phyloP scores from a whole-genome alignment of 1,139 yeast species.

The Zhuliangozyma blackwelliae region DNA sequence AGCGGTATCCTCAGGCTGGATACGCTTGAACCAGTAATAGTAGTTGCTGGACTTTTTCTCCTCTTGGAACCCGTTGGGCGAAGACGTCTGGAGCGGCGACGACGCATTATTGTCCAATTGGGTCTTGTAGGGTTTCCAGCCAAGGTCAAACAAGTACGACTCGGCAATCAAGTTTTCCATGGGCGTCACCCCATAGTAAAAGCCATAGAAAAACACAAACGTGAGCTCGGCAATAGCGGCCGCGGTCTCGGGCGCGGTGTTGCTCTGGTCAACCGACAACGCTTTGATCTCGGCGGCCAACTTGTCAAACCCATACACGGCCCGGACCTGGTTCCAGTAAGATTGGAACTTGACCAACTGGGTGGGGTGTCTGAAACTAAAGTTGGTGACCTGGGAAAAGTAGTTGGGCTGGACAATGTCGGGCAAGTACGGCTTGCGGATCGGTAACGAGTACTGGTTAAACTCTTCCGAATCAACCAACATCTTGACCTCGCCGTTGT shows the following conservation, averaged over 20 bases:
- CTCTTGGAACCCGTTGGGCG: slow-evolving; percentile 4
- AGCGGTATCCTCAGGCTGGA: slow-evolving; percentile 15
- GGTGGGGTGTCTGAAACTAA: slow-evolving; percentile 32
- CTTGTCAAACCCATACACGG: slow-evolving; percentile 32
- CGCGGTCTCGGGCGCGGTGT: slow-evolving; percentile 13
- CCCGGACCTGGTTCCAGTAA: slow-evolving; percentile 49
- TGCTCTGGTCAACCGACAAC: slow-evolving; percentile 18
- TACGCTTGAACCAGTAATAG: slow-evolving; percentile 37
- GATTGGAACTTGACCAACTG: slow-evolving; percentile 35
- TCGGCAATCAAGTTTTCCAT: slow-evolving; percentile 47
- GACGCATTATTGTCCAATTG: slow-evolving; percentile 7
- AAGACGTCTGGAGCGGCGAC: slow-evolving; percentile 2
- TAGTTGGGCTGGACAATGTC: slow-evolving; percentile 23
- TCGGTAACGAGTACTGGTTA: slow-evolving; percentile 28
- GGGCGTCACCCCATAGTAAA: slow-evolving; percentile 53
- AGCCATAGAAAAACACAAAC: slow-evolving; percentile 55
- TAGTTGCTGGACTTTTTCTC: slow-evolving; percentile 14
- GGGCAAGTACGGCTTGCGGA: slow-evolving; percentile 40
- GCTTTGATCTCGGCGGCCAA: slow-evolving; percentile 28
- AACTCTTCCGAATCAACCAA: slow-evolving; percentile 22
- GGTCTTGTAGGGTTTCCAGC: slow-evolving; percentile 41
- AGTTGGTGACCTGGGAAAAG: slow-evolving; percentile 15
- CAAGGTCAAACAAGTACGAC: slow-evolving; percentile 33
- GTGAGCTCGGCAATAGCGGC: slow-evolving; percentile 31
- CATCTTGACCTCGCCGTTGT: slow-evolving; percentile 20